A percentile compares a stretch with the other conserved stretches of the same genome.
phyloP scores from a whole-genome alignment of 352 stramenopile species.

The Pythium folliculosum region DNA sequence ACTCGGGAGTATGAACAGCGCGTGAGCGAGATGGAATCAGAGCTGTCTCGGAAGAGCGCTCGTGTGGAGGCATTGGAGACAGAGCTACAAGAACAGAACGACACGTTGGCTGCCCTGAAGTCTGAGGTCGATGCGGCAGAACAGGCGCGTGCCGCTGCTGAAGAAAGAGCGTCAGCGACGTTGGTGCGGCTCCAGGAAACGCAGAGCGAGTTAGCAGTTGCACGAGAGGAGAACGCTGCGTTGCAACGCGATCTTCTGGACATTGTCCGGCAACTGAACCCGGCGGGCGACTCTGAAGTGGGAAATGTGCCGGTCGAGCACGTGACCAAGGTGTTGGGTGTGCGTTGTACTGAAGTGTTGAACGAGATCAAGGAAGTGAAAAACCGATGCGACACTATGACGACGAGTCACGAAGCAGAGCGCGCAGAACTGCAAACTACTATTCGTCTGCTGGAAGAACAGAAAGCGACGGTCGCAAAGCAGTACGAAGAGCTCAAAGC shows the following conservation, averaged over 20 bases:
- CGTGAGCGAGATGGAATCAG: not conserved
- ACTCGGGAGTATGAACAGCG: not conserved
- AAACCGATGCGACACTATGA: not conserved
- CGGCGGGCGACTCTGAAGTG: not conserved
- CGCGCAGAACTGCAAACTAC: not conserved
- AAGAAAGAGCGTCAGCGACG: not conserved
- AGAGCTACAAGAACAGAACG: not conserved
- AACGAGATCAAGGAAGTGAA: not conserved
- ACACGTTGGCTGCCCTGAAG: not conserved
- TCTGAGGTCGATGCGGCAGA: not conserved
- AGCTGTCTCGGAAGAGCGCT: not conserved
- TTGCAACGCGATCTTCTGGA: not conserved
- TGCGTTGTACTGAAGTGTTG: not conserved
- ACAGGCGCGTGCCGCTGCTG: not conserved
- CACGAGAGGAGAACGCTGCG: not conserved
- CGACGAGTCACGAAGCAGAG: not conserved
- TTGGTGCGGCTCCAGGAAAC: not conserved
- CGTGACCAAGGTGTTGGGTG: not conserved
- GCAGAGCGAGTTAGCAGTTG: not conserved
- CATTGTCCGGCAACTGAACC: not conserved
- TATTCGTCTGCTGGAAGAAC: constrained; percentile 5
- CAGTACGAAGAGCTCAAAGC: constrained; percentile 30
- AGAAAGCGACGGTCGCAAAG: constrained; percentile 22
- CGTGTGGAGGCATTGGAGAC: constrained; percentile 4
- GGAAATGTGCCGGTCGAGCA: not conserved